Evolutionary conservation across 75 land plant species (phyloP).

Genomic region (Chamaecyparis obtusa): DNA sequence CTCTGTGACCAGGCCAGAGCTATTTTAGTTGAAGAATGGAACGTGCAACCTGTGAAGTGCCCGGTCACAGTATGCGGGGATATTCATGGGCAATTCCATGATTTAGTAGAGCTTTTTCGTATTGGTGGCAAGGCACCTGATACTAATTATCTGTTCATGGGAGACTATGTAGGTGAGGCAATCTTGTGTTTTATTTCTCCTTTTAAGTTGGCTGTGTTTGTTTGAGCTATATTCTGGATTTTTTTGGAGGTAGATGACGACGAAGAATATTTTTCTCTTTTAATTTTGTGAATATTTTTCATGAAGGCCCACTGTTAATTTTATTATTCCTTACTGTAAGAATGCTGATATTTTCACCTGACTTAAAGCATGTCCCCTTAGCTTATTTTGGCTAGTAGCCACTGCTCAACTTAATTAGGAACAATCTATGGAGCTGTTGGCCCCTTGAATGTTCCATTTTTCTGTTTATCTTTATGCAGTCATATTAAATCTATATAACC

Average conservation of each 20-base stretch:
- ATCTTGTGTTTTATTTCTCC: not conserved
- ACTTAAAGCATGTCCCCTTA: no score
- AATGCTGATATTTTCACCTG: no score
- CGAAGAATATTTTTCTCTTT: not conserved
- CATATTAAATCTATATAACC: no score
- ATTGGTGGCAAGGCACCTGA: constrained; percentile 82
- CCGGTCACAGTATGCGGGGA: constrained; percentile 82
- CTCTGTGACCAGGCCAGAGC: constrained; percentile 76
- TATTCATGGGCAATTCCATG: constrained; percentile 87
- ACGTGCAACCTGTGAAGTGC: constrained; percentile 73
- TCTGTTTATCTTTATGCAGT: no score
- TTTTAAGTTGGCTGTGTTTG: not conserved
- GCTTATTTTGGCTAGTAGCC: no score
- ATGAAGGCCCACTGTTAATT: not conserved
- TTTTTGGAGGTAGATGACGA: not conserved
- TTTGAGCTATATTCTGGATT: not conserved
- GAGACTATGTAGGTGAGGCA: constrained; percentile 81
- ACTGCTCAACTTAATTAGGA: no score
- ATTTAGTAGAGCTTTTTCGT: constrained; percentile 70
- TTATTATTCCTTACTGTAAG: no score
- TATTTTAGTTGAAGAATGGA: constrained; percentile 75
- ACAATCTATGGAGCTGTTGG: no score
- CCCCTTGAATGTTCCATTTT: no score
- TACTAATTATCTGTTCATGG: constrained; percentile 87
- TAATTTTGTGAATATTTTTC: not conserved